Conservation (phyloP, 2,329 filamentous ascomycete species). For the Chaetomium sp. region DNA sequence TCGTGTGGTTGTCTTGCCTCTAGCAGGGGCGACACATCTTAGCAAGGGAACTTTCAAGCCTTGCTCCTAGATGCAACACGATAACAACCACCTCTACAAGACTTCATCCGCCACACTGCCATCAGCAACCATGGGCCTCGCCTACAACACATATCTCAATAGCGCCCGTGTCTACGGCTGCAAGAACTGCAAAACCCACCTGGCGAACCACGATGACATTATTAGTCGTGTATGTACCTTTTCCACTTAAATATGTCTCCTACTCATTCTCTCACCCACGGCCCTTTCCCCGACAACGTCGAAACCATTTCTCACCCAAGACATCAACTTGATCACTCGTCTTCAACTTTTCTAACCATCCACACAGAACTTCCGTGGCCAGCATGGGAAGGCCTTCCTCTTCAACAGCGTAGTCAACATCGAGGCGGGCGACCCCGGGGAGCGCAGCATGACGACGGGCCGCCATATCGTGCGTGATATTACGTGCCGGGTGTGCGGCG, state of each 20-base stretch:
- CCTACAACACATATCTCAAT: conserved; percentile 87
- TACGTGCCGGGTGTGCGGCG: conserved; percentile 80
- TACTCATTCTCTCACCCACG: not conserved
- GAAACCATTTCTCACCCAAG: not conserved
- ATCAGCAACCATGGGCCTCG: conserved; percentile 62
- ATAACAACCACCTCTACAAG: too few species aligned
- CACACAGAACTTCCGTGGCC: conserved; percentile 89
- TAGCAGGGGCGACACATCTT: too few species aligned
- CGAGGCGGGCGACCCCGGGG: conserved; percentile 72
- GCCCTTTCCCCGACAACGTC: not conserved
- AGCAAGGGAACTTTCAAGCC: too few species aligned
- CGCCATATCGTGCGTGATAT: conserved; percentile 93
- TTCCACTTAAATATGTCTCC: conserved; percentile 5
- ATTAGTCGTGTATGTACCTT: conserved; percentile 68
- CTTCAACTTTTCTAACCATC: not conserved
- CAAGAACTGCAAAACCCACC: conserved; percentile 91
- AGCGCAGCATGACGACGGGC: conserved; percentile 97
- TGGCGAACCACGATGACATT: conserved; percentile 92
- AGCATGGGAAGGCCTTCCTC: conserved; percentile 96
- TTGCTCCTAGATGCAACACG: too few species aligned
- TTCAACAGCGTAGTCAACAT: conserved; percentile 94
- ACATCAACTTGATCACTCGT: not conserved
- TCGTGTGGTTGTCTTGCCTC: too few species aligned
- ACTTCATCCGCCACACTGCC: too few species aligned
- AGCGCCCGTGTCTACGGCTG: conserved; percentile 85